These are phyloP conservation scores for Lanmaoa rubissima DNA, from an alignment of 768 basidiomycete genomes.

Conservation along the genomic window DNA sequence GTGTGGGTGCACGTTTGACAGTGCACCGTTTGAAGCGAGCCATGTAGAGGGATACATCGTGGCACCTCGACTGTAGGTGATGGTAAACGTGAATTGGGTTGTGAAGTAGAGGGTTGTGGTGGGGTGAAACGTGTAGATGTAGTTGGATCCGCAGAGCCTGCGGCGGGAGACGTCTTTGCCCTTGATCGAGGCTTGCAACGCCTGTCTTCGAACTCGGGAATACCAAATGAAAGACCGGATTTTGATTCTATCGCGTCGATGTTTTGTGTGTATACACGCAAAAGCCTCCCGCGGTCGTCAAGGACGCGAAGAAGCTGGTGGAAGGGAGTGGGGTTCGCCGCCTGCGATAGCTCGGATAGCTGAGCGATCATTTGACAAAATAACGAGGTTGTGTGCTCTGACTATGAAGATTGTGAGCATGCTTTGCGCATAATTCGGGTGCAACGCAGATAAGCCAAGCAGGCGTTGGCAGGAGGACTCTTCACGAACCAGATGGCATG, in stretches of 20 bases:
- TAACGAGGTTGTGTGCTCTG: slow-evolving; percentile 68
- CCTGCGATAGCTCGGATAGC: slow-evolving; percentile 67
- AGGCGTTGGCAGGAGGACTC: background rate
- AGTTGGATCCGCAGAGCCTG: slow-evolving; percentile 12
- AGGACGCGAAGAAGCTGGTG: slow-evolving; percentile 72
- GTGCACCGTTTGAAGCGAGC: slow-evolving; percentile 74
- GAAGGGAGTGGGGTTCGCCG: slow-evolving; percentile 77
- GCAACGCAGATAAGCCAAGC: background rate
- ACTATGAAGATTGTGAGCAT: slow-evolving; percentile 43
- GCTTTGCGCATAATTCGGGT: slow-evolving; percentile 1
- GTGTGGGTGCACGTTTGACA: slow-evolving; percentile 80
- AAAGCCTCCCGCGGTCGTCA: slow-evolving; percentile 71
- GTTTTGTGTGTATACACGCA: slow-evolving; percentile 92
- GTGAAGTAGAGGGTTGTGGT: slow-evolving; percentile 17
- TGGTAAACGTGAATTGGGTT: slow-evolving; percentile 39
- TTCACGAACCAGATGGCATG: slow-evolving; percentile 1
- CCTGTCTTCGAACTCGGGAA: slow-evolving; percentile 64
- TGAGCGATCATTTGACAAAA: slow-evolving; percentile 91
- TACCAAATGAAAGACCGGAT: slow-evolving; percentile 84
- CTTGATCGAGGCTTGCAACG: slow-evolving; percentile 54
- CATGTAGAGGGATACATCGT: slow-evolving; percentile 87
- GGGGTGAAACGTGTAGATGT: slow-evolving; percentile 15
- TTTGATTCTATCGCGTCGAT: slow-evolving; percentile 88
- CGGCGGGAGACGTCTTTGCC: slow-evolving; percentile 32
- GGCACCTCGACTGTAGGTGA: slow-evolving; percentile 61